Evolutionary conservation across 371 early-diverging fungal genomes (phyloP), one percentile per base, ranked within the genome.

Genomic region (Mucor indicus): DNA sequence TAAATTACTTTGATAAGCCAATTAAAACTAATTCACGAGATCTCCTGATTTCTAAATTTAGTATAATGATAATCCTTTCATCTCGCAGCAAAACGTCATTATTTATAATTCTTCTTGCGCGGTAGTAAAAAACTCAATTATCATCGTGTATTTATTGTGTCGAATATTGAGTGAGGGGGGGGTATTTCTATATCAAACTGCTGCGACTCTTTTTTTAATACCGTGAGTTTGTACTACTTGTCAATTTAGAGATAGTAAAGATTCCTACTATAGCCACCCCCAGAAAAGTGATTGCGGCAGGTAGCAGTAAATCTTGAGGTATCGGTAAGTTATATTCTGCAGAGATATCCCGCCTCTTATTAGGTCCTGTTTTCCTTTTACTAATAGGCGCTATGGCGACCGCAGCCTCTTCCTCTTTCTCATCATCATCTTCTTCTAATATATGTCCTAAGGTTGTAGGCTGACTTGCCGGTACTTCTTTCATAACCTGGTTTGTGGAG

Each of bases 221-320:
- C 16, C 52, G 44, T 8, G 52, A n/a, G 23, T 45, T 42, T 16
- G 48, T 37, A 22, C 31, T 31, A 9, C 48, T 29, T 57, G 61
- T 61, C 33, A 61, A 45, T 44, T 68, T 67, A 23, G 75, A 67
- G 22, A 75, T 64, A 19, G 75, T 69, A 60, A 79, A 79, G 10
- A 79, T 80, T 21, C 77, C 69, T 31, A 78, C 35, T 44, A 81
- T 77, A 20, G 74, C 79, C 8, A 78, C 65, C 11, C 77, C 77
- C 19, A 81, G 63, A 25, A 75, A 77, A n/a, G 75, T 57, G 49
- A 83, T 60, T 6, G 81, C 79, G 2, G 75, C 80, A 31, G 83
- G 83, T 16, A 83, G 47, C 20, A 83, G 47, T 33, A 74, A 57
- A 25, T 82, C 78, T 19, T 79, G 66, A 19, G 77, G 79, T 41